Percentiles rank a stretch among this genome's conserved stretches.
Conservation (phyloP, 208 protist species). For the Trichomonas vaginalis region DNA sequence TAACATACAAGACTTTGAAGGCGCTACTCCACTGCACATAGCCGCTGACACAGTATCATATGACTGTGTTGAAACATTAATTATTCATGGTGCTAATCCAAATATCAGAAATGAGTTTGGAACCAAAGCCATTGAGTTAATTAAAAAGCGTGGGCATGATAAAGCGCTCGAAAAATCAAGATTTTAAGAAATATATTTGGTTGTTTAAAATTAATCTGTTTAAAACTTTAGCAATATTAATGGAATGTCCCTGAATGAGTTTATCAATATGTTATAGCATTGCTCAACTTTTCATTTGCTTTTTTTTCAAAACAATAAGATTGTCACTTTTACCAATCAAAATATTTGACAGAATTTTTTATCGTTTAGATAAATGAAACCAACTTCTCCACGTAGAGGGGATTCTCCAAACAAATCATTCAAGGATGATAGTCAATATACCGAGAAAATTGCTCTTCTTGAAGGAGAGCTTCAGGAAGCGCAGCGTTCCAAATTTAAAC, state of each 20-base stretch:
- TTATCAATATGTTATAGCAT: too few relatives aligned
- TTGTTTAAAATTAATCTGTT: too few relatives aligned
- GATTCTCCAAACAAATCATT: not conserved
- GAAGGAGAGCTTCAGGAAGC: not conserved
- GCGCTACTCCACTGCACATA: not conserved
- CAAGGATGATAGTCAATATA: not conserved
- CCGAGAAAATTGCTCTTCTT: not conserved
- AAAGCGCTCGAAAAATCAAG: not conserved
- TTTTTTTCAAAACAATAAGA: too few relatives aligned
- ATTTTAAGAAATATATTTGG: too few relatives aligned
- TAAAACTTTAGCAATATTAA: too few relatives aligned
- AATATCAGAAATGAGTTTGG: not conserved
- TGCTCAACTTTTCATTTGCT: too few relatives aligned
- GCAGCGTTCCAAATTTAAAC: not conserved
- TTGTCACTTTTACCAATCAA: too few relatives aligned
- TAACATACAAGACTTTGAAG: not conserved
- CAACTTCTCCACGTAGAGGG: not conserved
- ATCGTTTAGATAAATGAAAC: not conserved
- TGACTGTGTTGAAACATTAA: not conserved
- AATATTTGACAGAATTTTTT: too few relatives aligned
- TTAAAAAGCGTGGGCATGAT: not conserved
- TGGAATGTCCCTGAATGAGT: too few relatives aligned
- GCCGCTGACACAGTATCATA: not conserved
- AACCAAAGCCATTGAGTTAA: not conserved
- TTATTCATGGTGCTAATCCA: not conserved